Evolutionary conservation across 805 yeast genomes (phyloP), one percentile per base, ranked within the genome.

Genomic region (Spathaspora arborariae): DNA sequence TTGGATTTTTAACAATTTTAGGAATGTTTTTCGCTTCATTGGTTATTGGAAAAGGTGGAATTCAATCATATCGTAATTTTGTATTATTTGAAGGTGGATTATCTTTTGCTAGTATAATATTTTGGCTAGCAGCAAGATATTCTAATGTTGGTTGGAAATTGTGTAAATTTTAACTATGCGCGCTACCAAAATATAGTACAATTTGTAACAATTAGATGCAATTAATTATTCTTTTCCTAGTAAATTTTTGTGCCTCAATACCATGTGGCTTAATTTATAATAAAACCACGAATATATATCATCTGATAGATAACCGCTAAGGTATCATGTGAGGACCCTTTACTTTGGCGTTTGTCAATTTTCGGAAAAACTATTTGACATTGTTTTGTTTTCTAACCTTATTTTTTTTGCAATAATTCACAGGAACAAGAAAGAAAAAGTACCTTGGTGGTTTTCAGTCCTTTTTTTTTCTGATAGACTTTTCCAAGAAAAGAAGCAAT

Each of bases 111-210:
- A 68, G 76, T 33, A 65, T 70, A 2, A 21, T 65, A 2, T 63
- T 65, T 22, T 80, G 78, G 71, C 38, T 67, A 6, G 46, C 63
- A 13, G 74, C 83, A 2, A 68, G 83, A 51, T 67, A 64, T 44
- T 57, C 60, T 37, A 62, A 72, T 9, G 80, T 78, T 21, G 83
- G 83, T 1, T 53, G 61, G 56, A 64, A 59, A 39, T 50, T 70
- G 62, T 54, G 56, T 20, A 19, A 70, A 46, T 69, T 70, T 39
- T 60, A 48, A 44, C 20, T 19, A 30, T 30, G 16, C 11, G 33
- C 8, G 8, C n/a, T 30, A 30, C 35, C 35, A 30, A 30, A n/a
- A 7, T 13, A 5, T 3, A 13, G 18, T 30, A 15, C 35, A 30
- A 30, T 30, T 10, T 3, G 15, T n/a, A 27, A 27, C 33, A 4